Conservation (phyloP, 1,284 basidiomycete species). For the Marasmius oreades region DNA sequence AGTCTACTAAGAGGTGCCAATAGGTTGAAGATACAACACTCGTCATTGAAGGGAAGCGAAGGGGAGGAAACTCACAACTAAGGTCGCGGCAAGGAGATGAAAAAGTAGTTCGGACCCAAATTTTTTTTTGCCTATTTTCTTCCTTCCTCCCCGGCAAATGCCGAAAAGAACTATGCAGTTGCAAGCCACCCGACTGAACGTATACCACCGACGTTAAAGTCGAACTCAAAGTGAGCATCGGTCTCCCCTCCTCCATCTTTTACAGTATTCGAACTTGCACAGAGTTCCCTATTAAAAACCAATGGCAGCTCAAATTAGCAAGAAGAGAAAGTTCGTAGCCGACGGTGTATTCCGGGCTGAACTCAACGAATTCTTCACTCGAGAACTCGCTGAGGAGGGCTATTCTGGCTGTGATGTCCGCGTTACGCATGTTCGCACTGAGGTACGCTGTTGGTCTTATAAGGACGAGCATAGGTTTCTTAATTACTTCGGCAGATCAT, state of each 20-base stretch:
- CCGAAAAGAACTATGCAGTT: slow-evolving; percentile 3
- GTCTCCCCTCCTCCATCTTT: slow-evolving; percentile 4
- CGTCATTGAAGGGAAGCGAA: slow-evolving; percentile 45
- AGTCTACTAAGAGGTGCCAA: slow-evolving; percentile 89
- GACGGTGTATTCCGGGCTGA: slow-evolving; percentile 99
- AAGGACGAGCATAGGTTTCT: slow-evolving; percentile 5
- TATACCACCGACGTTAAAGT: background rate
- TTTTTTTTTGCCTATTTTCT: too few relatives aligned
- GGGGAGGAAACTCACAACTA: slow-evolving; percentile 5
- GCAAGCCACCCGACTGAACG: background rate
- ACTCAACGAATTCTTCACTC: slow-evolving; percentile 98
- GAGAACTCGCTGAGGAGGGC: slow-evolving; percentile 98
- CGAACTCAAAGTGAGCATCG: slow-evolving; percentile 16
- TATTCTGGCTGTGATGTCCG: slow-evolving; percentile 99
- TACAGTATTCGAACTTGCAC: background rate
- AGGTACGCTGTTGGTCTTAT: slow-evolving; percentile 45
- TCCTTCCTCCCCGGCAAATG: slow-evolving; percentile 15
- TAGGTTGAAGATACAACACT: slow-evolving; percentile 75
- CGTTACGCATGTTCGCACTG: slow-evolving; percentile 98
- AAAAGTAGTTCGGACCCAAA: slow-evolving; percentile 2
- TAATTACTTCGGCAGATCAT: slow-evolving; percentile 72
- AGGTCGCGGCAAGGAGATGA: slow-evolving; percentile 2
- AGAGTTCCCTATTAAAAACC: slow-evolving; percentile 25
- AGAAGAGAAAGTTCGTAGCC: slow-evolving; percentile 98
- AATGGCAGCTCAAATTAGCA: slow-evolving; percentile 87